phyloP scores from a whole-genome alignment of 164 flowering plant genomes.

The Chimonanthus praecox region DNA sequence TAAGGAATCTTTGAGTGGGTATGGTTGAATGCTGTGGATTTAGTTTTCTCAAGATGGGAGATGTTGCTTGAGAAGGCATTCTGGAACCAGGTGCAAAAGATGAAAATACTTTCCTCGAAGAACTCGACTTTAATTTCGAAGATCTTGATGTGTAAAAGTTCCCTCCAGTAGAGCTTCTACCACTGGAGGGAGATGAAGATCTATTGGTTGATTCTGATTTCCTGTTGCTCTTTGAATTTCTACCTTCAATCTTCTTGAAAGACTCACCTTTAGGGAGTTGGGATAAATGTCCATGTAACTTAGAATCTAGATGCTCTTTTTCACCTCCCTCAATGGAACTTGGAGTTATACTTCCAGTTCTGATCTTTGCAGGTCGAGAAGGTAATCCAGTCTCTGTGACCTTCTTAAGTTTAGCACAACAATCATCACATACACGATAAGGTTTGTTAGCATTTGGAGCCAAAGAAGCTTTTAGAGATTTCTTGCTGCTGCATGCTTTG shows the following conservation, averaged over 20 bases:
- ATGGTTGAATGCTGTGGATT: conserved; percentile 40
- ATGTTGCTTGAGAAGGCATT: conserved; percentile 45
- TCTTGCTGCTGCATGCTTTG: conserved; percentile 79
- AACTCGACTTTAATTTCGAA: conserved; percentile 25
- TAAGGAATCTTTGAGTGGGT: conserved; percentile 17
- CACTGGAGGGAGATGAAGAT: conserved; percentile 25
- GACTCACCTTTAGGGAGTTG: conserved; percentile 62
- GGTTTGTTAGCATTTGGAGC: conserved; percentile 82
- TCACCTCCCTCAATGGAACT: conserved; percentile 35
- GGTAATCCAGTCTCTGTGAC: conserved; percentile 32
- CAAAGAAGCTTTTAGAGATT: conserved; percentile 75
- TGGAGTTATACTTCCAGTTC: conserved; percentile 23
- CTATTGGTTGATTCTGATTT: conserved; percentile 26
- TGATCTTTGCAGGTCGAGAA: conserved; percentile 28
- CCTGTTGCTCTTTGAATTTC: conserved; percentile 17
- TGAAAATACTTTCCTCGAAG: conserved; percentile 32
- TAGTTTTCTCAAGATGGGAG: conserved; percentile 47
- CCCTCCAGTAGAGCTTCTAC: conserved; percentile 36
- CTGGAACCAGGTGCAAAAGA: conserved; percentile 52
- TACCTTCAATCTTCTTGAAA: conserved; percentile 33
- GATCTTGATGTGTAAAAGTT: conserved; percentile 26
- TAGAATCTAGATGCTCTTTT: conserved; percentile 34
- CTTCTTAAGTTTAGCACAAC: conserved; percentile 69
- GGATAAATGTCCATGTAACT: conserved; percentile 37
- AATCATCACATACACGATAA: conserved; percentile 91